Percentiles rank a stretch among this genome's conserved stretches.
Evolutionary conservation across 2,329 filamentous ascomycete genomes (phyloP).

Genomic region (Mycosphaerella sp.): DNA sequence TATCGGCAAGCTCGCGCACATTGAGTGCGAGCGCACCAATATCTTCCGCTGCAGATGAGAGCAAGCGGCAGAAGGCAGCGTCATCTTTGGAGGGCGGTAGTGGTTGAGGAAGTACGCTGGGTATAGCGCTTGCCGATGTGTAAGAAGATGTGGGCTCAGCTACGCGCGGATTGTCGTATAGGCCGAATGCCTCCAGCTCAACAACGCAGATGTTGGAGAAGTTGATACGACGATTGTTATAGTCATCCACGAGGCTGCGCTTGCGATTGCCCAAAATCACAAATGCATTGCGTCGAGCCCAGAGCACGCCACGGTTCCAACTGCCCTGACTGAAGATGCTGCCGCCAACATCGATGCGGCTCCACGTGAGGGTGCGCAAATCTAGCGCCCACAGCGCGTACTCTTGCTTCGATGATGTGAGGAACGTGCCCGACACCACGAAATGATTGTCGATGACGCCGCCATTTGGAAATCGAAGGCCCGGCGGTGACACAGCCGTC

Average conservation of each 20-base stretch:
- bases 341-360: constrained; percentile 87
- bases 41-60: constrained; percentile 74
- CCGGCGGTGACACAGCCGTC: constrained; percentile 78
- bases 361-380: constrained; percentile 82
- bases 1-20: constrained; percentile 82
- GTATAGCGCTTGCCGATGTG: constrained; percentile 69
- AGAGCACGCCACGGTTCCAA: constrained; percentile 93
- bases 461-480: constrained; percentile 89
- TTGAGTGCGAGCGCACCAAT: constrained; percentile 73
- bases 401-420: constrained; percentile 96
- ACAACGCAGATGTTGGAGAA: constrained; percentile 97
- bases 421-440: constrained; percentile 92
- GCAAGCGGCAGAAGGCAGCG: constrained; percentile 67
- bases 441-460: constrained; percentile 95
- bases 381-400: constrained; percentile 96
- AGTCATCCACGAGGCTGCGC: constrained; percentile 90
- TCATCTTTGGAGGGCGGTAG: constrained; percentile 30
- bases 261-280: constrained; percentile 93
- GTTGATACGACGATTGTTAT: constrained; percentile 96
- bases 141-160: constrained; percentile 73
- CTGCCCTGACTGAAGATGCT: constrained; percentile 94
- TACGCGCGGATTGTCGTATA: constrained; percentile 90
- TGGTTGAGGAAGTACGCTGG: constrained; percentile 11
- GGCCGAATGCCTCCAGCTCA: constrained; percentile 90
- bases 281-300: constrained; percentile 90